Base-by-base conservation (phyloP, 2,329 filamentous ascomycete species). In the Ilyonectria robusta region DNA sequence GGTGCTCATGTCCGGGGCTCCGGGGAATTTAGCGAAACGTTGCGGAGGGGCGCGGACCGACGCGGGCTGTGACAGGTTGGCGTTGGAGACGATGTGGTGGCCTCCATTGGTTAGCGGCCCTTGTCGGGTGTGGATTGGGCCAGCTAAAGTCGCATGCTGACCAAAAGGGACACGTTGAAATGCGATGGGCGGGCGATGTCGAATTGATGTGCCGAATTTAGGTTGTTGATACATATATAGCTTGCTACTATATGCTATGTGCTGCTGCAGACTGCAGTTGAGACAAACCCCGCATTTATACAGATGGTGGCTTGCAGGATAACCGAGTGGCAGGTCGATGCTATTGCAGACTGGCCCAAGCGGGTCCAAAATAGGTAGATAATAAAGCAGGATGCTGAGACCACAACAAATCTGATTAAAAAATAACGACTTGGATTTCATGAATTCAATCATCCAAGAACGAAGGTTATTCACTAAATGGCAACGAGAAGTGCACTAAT, bases 31-130 rank as follows among this genome's bases (percentile, higher is more conserved):
- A 65, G 62, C 54, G 66, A 68, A 68, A 48, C 57, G 53, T 60
- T 50, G 55, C 50, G 63, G 56, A 46, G 50, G 53, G 29, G n/a
- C 44, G 53, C 37, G 44, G 31, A 15, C 29, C 17, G 40, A 42
- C 40, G 40, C 40, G 40, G 40, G 15, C 17, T 62, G 57, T 63
- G 50, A 55, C 55, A 64, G 58, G 51, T 58, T 64, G 64, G 66
- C 6, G 59, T 70, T 56, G 59, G 48, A 66, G 69, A 63, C 72
- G 71, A 75, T 65, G 61, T 74, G 70, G 70, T 72, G 70, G 68
- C 71, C 68, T 72, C 66, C 70, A 74, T 74, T 63, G 71, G 73
- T 68, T 75, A 75, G 73, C 62, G 66, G 70, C 62, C 62, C 33
- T 57, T 40, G 53, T 6, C 31, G 15, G 15, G 19, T 33, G 21